A percentile compares a stretch with the other conserved stretches of the same genome.
phyloP scores from a whole-genome alignment of 345 rosid genomes.

The Gossypium turneri region DNA sequence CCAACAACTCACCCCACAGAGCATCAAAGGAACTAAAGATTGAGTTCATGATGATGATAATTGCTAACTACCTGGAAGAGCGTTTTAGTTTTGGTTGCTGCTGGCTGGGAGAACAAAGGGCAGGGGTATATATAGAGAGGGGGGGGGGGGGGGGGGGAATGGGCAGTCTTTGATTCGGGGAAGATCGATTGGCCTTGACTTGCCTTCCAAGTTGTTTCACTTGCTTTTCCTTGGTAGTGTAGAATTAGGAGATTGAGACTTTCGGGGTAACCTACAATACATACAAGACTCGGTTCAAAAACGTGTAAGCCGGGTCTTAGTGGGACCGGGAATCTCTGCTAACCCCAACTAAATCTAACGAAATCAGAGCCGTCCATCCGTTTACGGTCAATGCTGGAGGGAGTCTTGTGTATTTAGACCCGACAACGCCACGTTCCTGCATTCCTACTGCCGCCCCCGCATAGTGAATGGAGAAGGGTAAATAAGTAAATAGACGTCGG shows the following conservation, averaged over 20 bases:
- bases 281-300: not conserved
- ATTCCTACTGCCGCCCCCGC: too few species aligned
- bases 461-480: too few species aligned
- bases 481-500: too few species aligned
- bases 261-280: too few species aligned
- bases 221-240: not conserved
- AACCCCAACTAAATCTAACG: not conserved
- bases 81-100: not conserved
- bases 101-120: not conserved
- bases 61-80: not conserved
- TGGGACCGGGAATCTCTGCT: not conserved
- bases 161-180: not conserved
- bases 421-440: not conserved
- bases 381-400: not conserved
- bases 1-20: constrained; percentile 51
- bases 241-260: not conserved
- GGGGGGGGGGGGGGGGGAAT: not conserved
- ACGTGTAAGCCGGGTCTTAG: not conserved
- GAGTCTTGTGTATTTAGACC: not conserved
- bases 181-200: not conserved
- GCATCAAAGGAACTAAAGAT: constrained; percentile 75
- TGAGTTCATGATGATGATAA: constrained; percentile 46
- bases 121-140: not conserved
- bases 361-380: not conserved
- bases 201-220: constrained; percentile 10